Evolutionary conservation across 176 grass and related monocot genomes (phyloP), one percentile per base, ranked within the genome.

Genomic region (Oropetium thomaeum): DNA sequence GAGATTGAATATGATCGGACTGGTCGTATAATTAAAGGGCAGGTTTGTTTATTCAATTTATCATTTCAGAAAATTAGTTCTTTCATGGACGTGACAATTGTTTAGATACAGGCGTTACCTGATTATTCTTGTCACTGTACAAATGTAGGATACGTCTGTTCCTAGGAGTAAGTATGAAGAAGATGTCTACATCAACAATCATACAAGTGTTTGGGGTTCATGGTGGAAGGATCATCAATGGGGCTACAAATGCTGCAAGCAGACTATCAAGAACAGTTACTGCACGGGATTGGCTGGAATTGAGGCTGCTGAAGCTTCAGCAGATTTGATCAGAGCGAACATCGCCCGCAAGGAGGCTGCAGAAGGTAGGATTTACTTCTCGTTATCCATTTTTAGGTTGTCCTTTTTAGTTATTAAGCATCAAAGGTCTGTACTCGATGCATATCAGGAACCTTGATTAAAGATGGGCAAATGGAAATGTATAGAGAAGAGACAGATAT

Each of bases 131-230:
- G 15, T 20, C 45, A 49, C 22, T 67, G 45, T 28, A 42, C 11
- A 20, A 17, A 77, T 75, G 48, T 74, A 97, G 90, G 94, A 97
- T 70, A 55, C 82, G 27, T 65, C 91, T 44, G 67, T 98, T 70
- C 95, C 95, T n/a, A 93, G 79, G 65, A 98, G 95, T 82, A 98
- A 92, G 68, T 98, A 98, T 29, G 95, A 98, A 84, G 95, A 98
- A 63, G 89, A 94, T 45, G 71, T 90, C 13, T 89, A 74, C 43
- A 91, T 94, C 43, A 98, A 98, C 71, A 98, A 98, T 69, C 95
- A 98, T 65, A 98, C 86, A 0, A 86, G 41, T 47, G 89, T 98
- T 45, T 94, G 91, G 95, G 95, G 95, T 69, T 98, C 95, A 22
- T 98, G 95, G 95, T 98, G 95, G 91, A 98, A 88, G 71, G 91